Conservation (phyloP, 257 asterid genomes). For the Solanum boliviense region DNA sequence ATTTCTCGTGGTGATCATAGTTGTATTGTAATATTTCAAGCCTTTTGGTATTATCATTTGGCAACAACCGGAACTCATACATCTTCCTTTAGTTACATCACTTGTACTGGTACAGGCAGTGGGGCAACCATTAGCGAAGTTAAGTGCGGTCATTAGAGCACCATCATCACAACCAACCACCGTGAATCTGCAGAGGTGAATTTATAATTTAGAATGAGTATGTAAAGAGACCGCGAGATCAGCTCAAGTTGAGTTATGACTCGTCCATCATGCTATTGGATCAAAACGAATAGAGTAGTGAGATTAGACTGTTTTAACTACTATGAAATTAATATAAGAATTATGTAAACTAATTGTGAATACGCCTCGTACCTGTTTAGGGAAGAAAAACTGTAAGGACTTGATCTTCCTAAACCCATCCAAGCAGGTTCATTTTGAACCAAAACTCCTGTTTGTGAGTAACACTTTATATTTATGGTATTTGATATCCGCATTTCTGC, state of each 20-base stretch:
- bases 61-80: conserved; percentile 68
- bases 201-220: background rate
- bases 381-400: conserved; percentile 41
- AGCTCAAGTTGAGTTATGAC: too few relatives aligned
- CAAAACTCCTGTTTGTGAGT: conserved; percentile 14
- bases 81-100: conserved; percentile 29
- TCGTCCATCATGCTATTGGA: too few relatives aligned
- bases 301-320: too few relatives aligned
- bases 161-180: conserved; percentile 58
- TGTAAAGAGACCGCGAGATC: accelerated
- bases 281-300: too few relatives aligned
- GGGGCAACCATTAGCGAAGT: conserved; percentile 41
- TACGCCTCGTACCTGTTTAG: conserved; percentile 13
- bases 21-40: background rate
- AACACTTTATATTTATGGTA: conserved; percentile 29
- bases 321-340: too few relatives aligned
- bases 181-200: conserved; percentile 9
- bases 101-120: conserved; percentile 23
- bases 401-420: background rate
- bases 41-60: conserved; percentile 54
- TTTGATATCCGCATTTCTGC: conserved; percentile 32
- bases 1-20: background rate
- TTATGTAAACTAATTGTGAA: too few relatives aligned
- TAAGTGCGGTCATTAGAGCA: conserved; percentile 12
- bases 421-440: background rate